Conservation (phyloP, 176 grass and related monocot species). For the Alopecurus myosuroides region DNA sequence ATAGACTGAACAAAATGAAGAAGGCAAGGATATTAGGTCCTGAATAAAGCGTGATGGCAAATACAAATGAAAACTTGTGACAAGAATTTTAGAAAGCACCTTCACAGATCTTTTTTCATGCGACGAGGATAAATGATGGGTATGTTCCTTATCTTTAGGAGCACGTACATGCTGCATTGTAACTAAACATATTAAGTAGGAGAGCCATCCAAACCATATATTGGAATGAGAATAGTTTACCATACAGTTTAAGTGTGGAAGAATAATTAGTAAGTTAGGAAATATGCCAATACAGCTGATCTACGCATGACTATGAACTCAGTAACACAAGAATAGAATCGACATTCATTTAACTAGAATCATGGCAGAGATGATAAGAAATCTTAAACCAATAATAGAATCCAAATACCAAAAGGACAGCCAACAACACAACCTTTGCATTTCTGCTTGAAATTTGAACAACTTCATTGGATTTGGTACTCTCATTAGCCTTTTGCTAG, state of each 20-base stretch:
- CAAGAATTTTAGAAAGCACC: neutral
- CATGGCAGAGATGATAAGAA: too few species aligned
- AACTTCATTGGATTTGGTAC: neutral
- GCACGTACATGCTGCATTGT: neutral
- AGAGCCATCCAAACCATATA: neutral
- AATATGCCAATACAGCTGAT: too few species aligned
- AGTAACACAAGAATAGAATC: neutral
- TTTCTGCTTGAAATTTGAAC: neutral
- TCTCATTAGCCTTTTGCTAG: neutral
- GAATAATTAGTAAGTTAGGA: neutral
- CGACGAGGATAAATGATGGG: neutral
- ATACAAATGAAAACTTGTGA: neutral
- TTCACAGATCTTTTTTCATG: neutral
- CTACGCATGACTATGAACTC: neutral
- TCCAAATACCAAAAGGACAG: neutral
- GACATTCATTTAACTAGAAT: too few species aligned
- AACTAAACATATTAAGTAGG: neutral
- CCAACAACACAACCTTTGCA: neutral
- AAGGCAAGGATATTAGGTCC: neutral
- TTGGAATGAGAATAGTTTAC: neutral
- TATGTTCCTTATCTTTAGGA: neutral
- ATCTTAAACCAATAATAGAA: too few species aligned
- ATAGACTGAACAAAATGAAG: neutral
- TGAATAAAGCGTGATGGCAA: neutral
- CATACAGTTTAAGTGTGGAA: neutral